These are phyloP conservation scores for Gastrolobium villosum DNA, from an alignment of 306 rosid species.

Conservation along the genomic window DNA sequence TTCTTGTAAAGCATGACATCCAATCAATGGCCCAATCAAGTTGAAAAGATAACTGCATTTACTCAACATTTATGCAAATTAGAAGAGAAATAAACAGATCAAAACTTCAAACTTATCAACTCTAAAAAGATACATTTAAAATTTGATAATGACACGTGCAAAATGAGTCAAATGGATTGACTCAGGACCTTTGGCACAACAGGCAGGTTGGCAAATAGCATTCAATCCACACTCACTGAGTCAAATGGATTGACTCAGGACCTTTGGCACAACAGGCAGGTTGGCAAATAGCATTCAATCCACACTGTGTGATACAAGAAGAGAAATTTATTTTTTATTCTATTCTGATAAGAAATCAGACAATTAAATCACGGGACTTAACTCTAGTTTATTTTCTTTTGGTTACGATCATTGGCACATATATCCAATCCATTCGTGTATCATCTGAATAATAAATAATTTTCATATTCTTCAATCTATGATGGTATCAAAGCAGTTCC, in stretches of 20 bases:
- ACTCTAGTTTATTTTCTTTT: no score
- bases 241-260: not conserved
- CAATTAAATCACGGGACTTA: no score
- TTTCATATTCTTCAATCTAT: no score
- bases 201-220: not conserved
- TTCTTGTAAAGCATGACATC: constrained; percentile 72
- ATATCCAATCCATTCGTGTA: no score
- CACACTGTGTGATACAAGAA: no score
- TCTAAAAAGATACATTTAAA: constrained; percentile 1
- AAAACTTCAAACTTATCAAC: not conserved
- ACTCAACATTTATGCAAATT: constrained; percentile 35
- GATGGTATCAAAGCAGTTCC: no score
- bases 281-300: not conserved
- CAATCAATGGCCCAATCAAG: constrained; percentile 79
- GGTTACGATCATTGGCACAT: no score
- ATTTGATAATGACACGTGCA: not conserved
- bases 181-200: not conserved
- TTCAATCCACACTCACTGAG: no score
- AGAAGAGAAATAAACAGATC: constrained; percentile 30
- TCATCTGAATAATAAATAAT: no score
- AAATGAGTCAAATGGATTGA: not conserved
- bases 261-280: not conserved
- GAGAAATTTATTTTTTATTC: no score
- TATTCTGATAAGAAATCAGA: no score
- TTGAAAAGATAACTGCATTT: constrained; percentile 88